phyloP scores from a whole-genome alignment of 2,329 filamentous ascomycete genomes.

The Escovopsis weberi region DNA sequence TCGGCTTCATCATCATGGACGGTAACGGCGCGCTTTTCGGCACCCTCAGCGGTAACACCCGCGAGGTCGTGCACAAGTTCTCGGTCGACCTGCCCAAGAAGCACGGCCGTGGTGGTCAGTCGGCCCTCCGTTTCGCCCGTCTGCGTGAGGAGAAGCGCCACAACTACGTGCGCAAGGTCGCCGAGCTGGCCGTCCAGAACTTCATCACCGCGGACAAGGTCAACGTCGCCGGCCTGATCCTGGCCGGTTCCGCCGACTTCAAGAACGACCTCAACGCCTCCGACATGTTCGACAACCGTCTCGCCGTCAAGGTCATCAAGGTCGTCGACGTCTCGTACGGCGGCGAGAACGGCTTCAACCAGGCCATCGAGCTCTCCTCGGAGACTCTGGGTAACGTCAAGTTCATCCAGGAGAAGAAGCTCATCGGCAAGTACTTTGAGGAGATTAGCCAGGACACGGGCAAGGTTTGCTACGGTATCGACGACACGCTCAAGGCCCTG shows the following conservation, averaged over 20 bases:
- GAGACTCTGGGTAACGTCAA: conserved; percentile 98
- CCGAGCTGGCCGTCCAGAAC: conserved; percentile 94
- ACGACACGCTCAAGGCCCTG: conserved; percentile 91
- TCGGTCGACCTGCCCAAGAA: conserved; percentile 98
- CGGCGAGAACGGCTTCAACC: conserved; percentile 99
- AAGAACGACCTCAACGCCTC: conserved; percentile 98
- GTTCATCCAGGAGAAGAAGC: conserved; percentile 99
- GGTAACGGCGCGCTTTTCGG: conserved; percentile 97
- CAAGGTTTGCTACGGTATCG: conserved; percentile 93
- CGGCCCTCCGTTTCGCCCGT: conserved; percentile 97
- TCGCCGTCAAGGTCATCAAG: conserved; percentile 95
- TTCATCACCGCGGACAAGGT: conserved; percentile 98
- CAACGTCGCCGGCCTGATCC: conserved; percentile 88
- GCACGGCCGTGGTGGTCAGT: conserved; percentile 99
- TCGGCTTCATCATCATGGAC: conserved; percentile 99
- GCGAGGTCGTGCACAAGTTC: conserved; percentile 96
- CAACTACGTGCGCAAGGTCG: conserved; percentile 99
- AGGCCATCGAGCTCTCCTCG: conserved; percentile 87
- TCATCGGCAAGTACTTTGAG: conserved; percentile 97
- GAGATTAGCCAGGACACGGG: conserved; percentile 97
- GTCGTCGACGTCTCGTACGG: conserved; percentile 98
- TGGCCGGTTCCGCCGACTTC: conserved; percentile 97
- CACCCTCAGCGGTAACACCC: conserved; percentile 91
- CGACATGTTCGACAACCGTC: conserved; percentile 88
- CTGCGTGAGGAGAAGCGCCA: conserved; percentile 98